Evolutionary conservation across 495 filamentous ascomycete species (phyloP), one percentile per base, ranked within the genome.

Genomic region (Trichoderma reesei): DNA sequence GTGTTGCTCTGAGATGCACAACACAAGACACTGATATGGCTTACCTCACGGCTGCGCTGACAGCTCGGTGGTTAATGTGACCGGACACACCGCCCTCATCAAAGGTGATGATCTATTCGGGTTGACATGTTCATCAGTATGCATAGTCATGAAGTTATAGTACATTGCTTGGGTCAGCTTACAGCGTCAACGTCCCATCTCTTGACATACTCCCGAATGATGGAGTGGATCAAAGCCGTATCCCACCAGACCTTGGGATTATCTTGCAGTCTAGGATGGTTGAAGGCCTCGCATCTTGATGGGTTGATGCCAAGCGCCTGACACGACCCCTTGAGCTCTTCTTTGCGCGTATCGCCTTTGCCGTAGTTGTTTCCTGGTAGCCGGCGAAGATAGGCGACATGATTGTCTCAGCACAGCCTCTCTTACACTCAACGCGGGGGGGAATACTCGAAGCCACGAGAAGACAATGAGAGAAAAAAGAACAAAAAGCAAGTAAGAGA

Each of bases 241-340:
- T 76, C 65, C 76, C 76, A 78, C 76, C 76, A 78, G 18, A 72
- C 65, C 31, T 65, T 71, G n/a, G 76, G 76, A 44, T 75, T 73
- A 67, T 78, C 76, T 63, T 76, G 76, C 41, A 78, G 70, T 33
- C 72, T 71, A 7, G 69, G 51, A 20, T 72, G 62, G 62, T 78
- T 72, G 10, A 78, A 59, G 11, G 72, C 73, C 36, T 73, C 44
- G 66, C 76, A 78, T 62, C 74, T 62, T 7, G 68, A 46, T 8
- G 65, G 60, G 20, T 68, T 41, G 67, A 78, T 76, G 33, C 76
- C 72, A 51, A 78, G 62, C 3, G 72, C 67, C 26, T 63, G 41
- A 65, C 76, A 78, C 5, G 75, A 76, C 5, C 70, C 74, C 51
- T 71, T 66, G 8, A 76, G 70, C 60, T 78, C 76, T 6, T 63